A percentile compares a stretch with the other conserved stretches of the same genome.
Conservation (phyloP, 2,329 filamentous ascomycete genomes). For the Talaromyces sp. region DNA sequence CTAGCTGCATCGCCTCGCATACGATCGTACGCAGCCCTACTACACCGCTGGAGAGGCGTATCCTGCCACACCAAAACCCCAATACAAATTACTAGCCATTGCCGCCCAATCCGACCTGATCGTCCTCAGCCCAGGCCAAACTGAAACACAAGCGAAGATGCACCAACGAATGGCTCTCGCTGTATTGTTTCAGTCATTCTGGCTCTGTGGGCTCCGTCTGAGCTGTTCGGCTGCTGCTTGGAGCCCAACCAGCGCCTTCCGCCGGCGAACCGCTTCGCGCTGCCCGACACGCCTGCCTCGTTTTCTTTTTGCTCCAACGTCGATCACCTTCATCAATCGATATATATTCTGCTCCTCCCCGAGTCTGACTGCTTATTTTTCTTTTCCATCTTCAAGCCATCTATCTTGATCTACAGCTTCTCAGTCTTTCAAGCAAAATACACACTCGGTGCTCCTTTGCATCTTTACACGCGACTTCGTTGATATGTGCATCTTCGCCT, state of each 20-base stretch:
- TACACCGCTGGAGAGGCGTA: neutral
- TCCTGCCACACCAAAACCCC: neutral
- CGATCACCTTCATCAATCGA: neutral
- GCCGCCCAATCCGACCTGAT: neutral
- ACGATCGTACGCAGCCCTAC: neutral
- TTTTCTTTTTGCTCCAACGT: neutral
- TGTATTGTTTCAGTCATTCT: neutral
- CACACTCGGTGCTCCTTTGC: neutral
- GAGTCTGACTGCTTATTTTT: neutral
- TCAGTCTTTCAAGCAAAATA: neutral
- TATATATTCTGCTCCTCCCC: neutral
- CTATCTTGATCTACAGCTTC: neutral
- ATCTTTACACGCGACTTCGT: neutral
- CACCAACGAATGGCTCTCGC: neutral
- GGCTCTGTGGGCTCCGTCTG: neutral
- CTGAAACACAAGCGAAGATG: neutral
- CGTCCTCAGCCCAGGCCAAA: neutral
- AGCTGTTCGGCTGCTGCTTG: constrained; percentile 2
- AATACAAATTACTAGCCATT: neutral
- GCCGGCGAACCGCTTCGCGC: neutral
- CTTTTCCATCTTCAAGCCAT: neutral
- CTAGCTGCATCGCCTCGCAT: neutral
- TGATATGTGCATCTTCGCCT: neutral
- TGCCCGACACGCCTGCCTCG: constrained; percentile 1
- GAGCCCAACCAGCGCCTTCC: constrained; percentile 6